Percentiles rank a stretch among this genome's conserved stretches.
Conservation (phyloP, 345 rosid species). For the Camelina hispida region DNA sequence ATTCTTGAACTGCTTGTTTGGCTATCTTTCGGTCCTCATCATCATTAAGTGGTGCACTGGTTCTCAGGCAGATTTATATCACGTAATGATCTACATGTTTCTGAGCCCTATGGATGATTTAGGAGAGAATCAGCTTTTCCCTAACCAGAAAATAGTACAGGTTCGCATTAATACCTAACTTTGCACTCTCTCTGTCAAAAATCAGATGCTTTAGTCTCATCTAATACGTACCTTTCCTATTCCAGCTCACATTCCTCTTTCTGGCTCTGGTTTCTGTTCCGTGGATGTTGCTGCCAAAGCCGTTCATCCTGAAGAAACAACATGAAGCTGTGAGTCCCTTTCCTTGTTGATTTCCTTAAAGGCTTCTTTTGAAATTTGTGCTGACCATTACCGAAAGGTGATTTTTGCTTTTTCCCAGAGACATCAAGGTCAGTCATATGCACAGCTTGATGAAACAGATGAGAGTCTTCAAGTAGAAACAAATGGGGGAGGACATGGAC, state of each 20-base stretch:
- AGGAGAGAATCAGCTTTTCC: conserved; percentile 90
- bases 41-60: conserved; percentile 91
- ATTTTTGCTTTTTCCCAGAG: conserved; percentile 55
- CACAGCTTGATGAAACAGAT: conserved; percentile 64
- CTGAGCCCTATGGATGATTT: conserved; percentile 90
- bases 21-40: conserved; percentile 83
- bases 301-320: conserved; percentile 87
- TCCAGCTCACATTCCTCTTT: conserved; percentile 73
- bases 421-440: conserved; percentile 82
- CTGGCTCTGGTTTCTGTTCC: conserved; percentile 92
- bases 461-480: conserved; percentile 72
- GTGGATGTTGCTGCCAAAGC: conserved; percentile 97
- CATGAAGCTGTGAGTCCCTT: conserved; percentile 63
- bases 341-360: conserved; percentile 20
- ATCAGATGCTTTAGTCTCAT: not conserved
- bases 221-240: conserved; percentile 18
- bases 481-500: conserved; percentile 66
- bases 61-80: conserved; percentile 94
- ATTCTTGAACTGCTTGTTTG: conserved; percentile 89
- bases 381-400: not conserved
- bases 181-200: conserved; percentile 11
- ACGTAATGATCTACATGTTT: conserved; percentile 95
- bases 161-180: conserved; percentile 45
- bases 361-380: not conserved
- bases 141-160: conserved; percentile 76